Conservation (phyloP, 371 early-diverging fungal species). For the Conidiobolus incongruus region DNA sequence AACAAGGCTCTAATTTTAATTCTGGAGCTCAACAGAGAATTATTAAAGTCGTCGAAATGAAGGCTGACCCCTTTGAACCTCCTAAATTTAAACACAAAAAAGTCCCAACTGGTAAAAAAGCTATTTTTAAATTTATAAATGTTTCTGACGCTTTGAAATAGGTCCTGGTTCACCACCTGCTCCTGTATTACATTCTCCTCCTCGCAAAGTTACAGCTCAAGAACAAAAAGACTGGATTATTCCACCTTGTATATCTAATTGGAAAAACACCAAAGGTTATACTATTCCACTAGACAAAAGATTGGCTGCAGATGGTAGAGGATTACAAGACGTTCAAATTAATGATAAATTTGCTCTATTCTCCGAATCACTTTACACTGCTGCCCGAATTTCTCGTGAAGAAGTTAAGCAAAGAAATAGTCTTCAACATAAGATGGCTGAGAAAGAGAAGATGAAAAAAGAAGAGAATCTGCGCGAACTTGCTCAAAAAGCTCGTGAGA, state of each 20-base stretch:
- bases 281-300: conserved; percentile 96
- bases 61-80: conserved; percentile 92
- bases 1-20: conserved; percentile 30
- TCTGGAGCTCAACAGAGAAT: conserved; percentile 56
- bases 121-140: too few relatives aligned
- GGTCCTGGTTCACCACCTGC: conserved; percentile 94
- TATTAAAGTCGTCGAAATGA: conserved; percentile 85
- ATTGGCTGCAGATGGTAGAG: conserved; percentile 90
- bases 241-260: conserved; percentile 95
- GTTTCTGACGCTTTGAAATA: too few relatives aligned
- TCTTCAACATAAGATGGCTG: conserved; percentile 80
- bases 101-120: conserved; percentile 52
- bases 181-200: conserved; percentile 93
- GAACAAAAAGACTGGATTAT: conserved; percentile 91
- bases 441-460: conserved; percentile 80
- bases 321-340: conserved; percentile 81
- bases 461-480: conserved; percentile 71
- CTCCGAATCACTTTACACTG: conserved; percentile 80
- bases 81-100: conserved; percentile 80
- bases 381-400: conserved; percentile 83
- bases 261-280: conserved; percentile 97
- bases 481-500: conserved; percentile 86
- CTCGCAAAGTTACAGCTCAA: conserved; percentile 80
- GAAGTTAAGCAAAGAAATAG: conserved; percentile 74
- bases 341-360: conserved; percentile 91